Evolutionary conservation across 192 early-diverging fungal species (phyloP).

Genomic region (Fimicolochytrium jonesii): DNA sequence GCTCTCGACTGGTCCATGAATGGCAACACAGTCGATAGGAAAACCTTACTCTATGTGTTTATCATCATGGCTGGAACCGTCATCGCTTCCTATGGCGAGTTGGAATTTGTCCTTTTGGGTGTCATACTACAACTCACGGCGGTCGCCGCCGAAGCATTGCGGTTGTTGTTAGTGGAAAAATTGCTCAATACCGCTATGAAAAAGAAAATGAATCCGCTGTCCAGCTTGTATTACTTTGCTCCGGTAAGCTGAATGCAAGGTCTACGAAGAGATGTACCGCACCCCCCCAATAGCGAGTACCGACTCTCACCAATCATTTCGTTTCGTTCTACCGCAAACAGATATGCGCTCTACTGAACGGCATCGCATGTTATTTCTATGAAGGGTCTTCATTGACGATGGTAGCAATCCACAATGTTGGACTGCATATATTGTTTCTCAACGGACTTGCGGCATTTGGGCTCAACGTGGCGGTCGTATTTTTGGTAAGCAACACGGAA

Average conservation of each 20-base stretch:
- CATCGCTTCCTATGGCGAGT: conserved; percentile 26
- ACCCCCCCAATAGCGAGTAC: too few species aligned
- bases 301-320: too few species aligned
- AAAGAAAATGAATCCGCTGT: conserved; percentile 26
- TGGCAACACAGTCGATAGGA: too few species aligned
- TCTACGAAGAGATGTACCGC: too few species aligned
- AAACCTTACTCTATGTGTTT: neutral
- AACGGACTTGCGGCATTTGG: conserved; percentile 23
- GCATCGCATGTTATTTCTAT: conserved; percentile 12
- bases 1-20: too few species aligned
- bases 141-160: conserved; percentile 15
- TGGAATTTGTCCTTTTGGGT: conserved; percentile 25
- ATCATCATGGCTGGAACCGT: conserved; percentile 25
- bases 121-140: conserved; percentile 15
- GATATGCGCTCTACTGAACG: conserved; percentile 32
- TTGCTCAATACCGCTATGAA: conserved; percentile 30
- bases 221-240: conserved; percentile 27
- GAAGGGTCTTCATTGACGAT: conserved; percentile 3
- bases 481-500: conserved; percentile 10
- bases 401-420: neutral
- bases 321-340: too few species aligned
- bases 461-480: conserved; percentile 24
- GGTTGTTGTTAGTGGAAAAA: conserved; percentile 25
- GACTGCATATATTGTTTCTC: conserved; percentile 10
- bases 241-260: conserved; percentile 28